Percentiles rank a stretch among this genome's conserved stretches.
These are phyloP conservation scores for Suhomyces tanzawaensis DNA, from an alignment of 805 yeast genomes.

Conservation along the genomic window DNA sequence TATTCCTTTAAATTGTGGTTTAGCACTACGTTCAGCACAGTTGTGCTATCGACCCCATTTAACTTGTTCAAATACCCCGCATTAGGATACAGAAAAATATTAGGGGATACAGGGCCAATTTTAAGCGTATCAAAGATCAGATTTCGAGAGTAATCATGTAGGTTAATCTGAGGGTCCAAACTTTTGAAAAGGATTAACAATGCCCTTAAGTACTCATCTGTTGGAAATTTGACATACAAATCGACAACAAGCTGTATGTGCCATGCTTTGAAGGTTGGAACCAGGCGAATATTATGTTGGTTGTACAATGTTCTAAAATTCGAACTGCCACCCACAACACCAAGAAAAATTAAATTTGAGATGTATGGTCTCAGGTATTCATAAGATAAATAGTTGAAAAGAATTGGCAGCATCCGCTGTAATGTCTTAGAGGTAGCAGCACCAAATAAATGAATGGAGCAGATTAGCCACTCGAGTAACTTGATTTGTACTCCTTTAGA, in stretches of 20 bases:
- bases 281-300: slow-evolving; percentile 1
- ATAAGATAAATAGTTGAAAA: slow-evolving; percentile 11
- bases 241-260: slow-evolving; percentile 29
- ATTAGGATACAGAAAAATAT: slow-evolving; percentile 26
- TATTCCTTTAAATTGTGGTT: slow-evolving; percentile 15
- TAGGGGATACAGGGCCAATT: slow-evolving; percentile 20
- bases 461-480: slow-evolving; percentile 13
- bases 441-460: slow-evolving; percentile 10
- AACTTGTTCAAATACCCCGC: slow-evolving; percentile 10
- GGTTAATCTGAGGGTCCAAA: slow-evolving; percentile 18
- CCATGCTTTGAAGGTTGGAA: slow-evolving; percentile 20
- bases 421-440: slow-evolving; percentile 2
- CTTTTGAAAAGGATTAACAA: slow-evolving; percentile 22
- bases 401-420: slow-evolving; percentile 7
- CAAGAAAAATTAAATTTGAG: slow-evolving; percentile 11
- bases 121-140: slow-evolving; percentile 17
- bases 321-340: slow-evolving; percentile 2
- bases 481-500: slow-evolving; percentile 5
- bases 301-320: slow-evolving; percentile 8
- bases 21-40: neutral
- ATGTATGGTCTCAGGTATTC: slow-evolving; percentile 14
- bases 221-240: slow-evolving; percentile 28
- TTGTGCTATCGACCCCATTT: neutral
- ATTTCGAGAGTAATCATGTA: slow-evolving; percentile 16
- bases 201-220: slow-evolving; percentile 24